Evolutionary conservation across 2,329 filamentous ascomycete genomes (phyloP).

Genomic region (Kalaharituber pfeilii): DNA sequence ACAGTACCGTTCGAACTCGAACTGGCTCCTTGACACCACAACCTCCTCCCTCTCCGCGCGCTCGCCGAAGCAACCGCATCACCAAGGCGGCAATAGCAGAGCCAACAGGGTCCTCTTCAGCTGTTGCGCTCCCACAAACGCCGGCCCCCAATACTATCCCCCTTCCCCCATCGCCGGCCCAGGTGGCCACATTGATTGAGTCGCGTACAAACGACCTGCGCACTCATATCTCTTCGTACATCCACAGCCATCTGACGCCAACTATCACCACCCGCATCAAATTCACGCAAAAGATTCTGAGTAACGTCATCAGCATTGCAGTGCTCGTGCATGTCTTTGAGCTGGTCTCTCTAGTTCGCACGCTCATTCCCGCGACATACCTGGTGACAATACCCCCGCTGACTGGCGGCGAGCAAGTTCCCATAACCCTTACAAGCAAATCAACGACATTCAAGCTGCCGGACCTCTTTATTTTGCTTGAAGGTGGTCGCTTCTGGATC

Average conservation of each 20-base stretch:
- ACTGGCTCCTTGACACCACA: not conserved
- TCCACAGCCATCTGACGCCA: not conserved
- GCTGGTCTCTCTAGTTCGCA: constrained; percentile 48
- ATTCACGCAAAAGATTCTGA: constrained; percentile 29
- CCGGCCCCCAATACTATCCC: not conserved
- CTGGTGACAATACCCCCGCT: constrained; percentile 55
- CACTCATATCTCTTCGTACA: not conserved
- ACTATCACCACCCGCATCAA: constrained; percentile 37
- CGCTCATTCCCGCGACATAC: constrained; percentile 54
- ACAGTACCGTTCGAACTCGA: not conserved
- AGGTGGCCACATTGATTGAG: not conserved
- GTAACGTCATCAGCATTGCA: constrained; percentile 55
- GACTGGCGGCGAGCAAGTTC: constrained; percentile 8
- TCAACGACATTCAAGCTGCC: constrained; percentile 50
- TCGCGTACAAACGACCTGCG: not conserved
- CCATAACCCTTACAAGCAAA: constrained; percentile 35
- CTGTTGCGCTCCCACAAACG: not conserved
- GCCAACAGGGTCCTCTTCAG: not conserved
- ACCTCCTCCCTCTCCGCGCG: not conserved
- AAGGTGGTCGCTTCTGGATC: constrained; percentile 68
- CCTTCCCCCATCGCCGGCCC: not conserved
- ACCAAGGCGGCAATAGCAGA: not conserved
- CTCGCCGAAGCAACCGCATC: not conserved
- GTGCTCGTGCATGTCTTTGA: constrained; percentile 52
- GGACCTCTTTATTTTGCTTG: constrained; percentile 54